Conservation (phyloP, 805 yeast genomes). For the Vanderwaltozyma verrucispora region DNA sequence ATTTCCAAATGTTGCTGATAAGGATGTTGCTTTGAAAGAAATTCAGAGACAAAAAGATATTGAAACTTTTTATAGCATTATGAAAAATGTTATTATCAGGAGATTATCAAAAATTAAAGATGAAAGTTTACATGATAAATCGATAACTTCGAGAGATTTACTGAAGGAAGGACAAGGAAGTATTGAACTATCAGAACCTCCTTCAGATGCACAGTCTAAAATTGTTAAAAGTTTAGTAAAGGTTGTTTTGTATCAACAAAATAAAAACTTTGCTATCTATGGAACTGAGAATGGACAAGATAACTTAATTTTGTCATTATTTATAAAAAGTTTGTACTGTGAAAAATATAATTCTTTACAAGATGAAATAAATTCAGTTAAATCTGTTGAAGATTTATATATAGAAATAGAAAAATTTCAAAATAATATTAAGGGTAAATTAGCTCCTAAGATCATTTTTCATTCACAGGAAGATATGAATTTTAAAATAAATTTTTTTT, state of each 20-base stretch:
- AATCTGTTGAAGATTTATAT: too few species aligned
- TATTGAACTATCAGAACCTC: slow-evolving; percentile 11
- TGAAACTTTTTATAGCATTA: slow-evolving; percentile 5
- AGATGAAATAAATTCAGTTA: neutral
- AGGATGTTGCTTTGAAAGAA: too few species aligned
- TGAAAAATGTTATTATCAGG: slow-evolving; percentile 10
- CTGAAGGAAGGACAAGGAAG: slow-evolving; percentile 16
- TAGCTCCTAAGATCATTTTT: too few species aligned
- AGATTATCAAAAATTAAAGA: slow-evolving; percentile 5
- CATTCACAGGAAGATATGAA: too few species aligned
- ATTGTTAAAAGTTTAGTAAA: slow-evolving; percentile 15
- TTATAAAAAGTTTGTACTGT: slow-evolving; percentile 8
- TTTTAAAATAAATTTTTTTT: neutral
- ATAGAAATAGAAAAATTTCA: too few species aligned
- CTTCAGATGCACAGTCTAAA: slow-evolving; percentile 17
- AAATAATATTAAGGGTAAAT: too few species aligned
- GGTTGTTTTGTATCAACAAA: slow-evolving; percentile 16
- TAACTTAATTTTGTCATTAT: slow-evolving; percentile 16
- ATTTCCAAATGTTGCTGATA: too few species aligned
- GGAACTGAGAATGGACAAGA: slow-evolving; percentile 16
- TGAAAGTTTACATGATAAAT: slow-evolving; percentile 4
- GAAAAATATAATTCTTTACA: neutral
- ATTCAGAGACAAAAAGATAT: neutral
- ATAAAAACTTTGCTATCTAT: neutral
- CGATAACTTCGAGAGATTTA: slow-evolving; percentile 7